A percentile compares a stretch with the other conserved stretches of the same genome.
phyloP scores from a whole-genome alignment of 2,329 filamentous ascomycete genomes.

The Tolypocladium guangdongense region DNA sequence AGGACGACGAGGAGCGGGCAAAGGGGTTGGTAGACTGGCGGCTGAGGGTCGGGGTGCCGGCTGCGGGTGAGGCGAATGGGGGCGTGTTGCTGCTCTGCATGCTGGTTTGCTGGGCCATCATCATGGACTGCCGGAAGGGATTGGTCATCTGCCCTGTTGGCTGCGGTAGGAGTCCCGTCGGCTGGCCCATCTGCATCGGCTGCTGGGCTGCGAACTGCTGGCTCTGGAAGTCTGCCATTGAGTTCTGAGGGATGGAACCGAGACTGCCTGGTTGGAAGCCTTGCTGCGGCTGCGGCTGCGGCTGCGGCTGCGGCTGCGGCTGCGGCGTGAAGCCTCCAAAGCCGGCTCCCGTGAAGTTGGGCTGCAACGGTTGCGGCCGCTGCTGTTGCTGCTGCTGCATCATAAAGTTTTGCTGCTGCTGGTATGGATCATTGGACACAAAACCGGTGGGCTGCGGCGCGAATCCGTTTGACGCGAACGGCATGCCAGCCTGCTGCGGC shows the following conservation, averaged over 20 bases:
- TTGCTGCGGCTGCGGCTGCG: slow-evolving; percentile 51
- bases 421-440: slow-evolving; percentile 18
- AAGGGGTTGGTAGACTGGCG: slow-evolving; percentile 81
- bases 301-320: slow-evolving; percentile 48
- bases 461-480: slow-evolving; percentile 14
- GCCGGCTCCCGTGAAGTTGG: slow-evolving; percentile 56
- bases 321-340: slow-evolving; percentile 76
- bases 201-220: slow-evolving; percentile 10
- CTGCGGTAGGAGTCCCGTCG: slow-evolving; percentile 30
- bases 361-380: slow-evolving; percentile 31
- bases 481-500: slow-evolving; percentile 26
- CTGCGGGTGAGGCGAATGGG: slow-evolving; percentile 26
- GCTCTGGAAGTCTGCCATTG: slow-evolving; percentile 38
- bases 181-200: slow-evolving; percentile 23
- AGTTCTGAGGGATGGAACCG: slow-evolving; percentile 47
- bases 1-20: slow-evolving; percentile 47
- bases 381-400: slow-evolving; percentile 15
- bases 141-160: slow-evolving; percentile 66
- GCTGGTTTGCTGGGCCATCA: slow-evolving; percentile 49
- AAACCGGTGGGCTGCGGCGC: slow-evolving; percentile 16
- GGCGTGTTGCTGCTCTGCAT: slow-evolving; percentile 13
- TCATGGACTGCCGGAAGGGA: slow-evolving; percentile 87
- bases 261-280: slow-evolving; percentile 42
- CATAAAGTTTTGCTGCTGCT: slow-evolving; percentile 21
- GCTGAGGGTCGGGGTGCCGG: slow-evolving; percentile 28